Conservation (phyloP, 129 eudicot species). For the Pseudognaphalium luteoalbum region DNA sequence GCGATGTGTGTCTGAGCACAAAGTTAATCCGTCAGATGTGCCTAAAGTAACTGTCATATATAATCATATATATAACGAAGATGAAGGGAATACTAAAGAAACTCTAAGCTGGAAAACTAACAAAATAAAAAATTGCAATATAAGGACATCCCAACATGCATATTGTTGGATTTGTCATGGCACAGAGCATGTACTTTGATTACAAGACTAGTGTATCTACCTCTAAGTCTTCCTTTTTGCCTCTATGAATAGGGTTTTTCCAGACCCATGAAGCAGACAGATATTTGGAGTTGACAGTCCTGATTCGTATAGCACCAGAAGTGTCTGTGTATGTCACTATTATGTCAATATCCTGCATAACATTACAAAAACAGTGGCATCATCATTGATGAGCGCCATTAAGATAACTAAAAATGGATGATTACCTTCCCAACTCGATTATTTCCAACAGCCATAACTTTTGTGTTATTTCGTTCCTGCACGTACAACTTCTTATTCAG, state of each 20-base stretch:
- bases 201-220: slow-evolving; percentile 29
- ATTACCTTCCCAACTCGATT: slow-evolving; percentile 58
- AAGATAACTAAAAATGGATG: slow-evolving; percentile 21
- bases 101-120: neutral
- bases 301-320: slow-evolving; percentile 78
- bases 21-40: neutral
- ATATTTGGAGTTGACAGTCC: slow-evolving; percentile 66
- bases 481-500: slow-evolving; percentile 22
- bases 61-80: neutral
- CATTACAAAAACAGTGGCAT: slow-evolving; percentile 24
- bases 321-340: slow-evolving; percentile 88
- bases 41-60: neutral
- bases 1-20: slow-evolving; percentile 4
- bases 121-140: neutral
- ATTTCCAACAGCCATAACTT: slow-evolving; percentile 34
- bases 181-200: neutral
- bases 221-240: slow-evolving; percentile 38
- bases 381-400: slow-evolving; percentile 24
- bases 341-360: slow-evolving; percentile 92
- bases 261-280: slow-evolving; percentile 96
- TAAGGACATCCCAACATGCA: neutral
- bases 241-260: slow-evolving; percentile 52
- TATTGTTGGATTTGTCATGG: slow-evolving; percentile 9
- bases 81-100: neutral
- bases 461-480: slow-evolving; percentile 47